Evolutionary conservation across 768 basidiomycete species (phyloP).

Genomic region (Leccinum pellstonianum): DNA sequence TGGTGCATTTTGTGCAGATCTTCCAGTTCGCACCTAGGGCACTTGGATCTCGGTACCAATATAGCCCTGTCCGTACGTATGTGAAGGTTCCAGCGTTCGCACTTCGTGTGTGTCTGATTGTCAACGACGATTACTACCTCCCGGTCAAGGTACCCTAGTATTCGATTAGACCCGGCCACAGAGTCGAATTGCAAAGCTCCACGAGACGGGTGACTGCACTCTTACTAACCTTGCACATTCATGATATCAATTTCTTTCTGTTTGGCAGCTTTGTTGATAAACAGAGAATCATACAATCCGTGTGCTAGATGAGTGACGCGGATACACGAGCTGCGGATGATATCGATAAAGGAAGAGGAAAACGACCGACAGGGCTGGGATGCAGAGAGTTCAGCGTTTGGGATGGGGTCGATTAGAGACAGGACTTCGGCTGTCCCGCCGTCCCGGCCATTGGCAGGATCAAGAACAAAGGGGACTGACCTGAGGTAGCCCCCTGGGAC

Average conservation of each 20-base stretch:
- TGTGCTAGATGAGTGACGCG: neutral
- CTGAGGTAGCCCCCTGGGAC: constrained; percentile 92
- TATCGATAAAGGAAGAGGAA: neutral
- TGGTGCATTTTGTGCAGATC: no score
- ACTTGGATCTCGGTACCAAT: no score
- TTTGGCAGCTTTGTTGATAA: neutral
- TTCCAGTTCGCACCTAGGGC: neutral
- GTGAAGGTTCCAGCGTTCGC: no score
- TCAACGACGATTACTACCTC: no score
- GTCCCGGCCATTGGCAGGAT: neutral
- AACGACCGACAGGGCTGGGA: neutral
- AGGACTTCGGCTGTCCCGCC: no score
- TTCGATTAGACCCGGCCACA: neutral
- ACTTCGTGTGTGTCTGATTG: no score
- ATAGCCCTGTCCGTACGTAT: no score
- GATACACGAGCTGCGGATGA: neutral
- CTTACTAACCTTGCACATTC: neutral
- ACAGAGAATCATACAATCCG: neutral
- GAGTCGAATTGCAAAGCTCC: neutral
- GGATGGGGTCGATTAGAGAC: no score
- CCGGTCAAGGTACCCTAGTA: neutral
- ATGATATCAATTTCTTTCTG: neutral
- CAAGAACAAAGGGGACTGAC: constrained; percentile 28
- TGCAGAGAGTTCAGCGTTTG: no score
- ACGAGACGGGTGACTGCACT: neutral